A percentile compares a stretch with the other conserved stretches of the same genome.
phyloP scores from a whole-genome alignment of 768 basidiomycete species.

The Saitozyma sp. region DNA sequence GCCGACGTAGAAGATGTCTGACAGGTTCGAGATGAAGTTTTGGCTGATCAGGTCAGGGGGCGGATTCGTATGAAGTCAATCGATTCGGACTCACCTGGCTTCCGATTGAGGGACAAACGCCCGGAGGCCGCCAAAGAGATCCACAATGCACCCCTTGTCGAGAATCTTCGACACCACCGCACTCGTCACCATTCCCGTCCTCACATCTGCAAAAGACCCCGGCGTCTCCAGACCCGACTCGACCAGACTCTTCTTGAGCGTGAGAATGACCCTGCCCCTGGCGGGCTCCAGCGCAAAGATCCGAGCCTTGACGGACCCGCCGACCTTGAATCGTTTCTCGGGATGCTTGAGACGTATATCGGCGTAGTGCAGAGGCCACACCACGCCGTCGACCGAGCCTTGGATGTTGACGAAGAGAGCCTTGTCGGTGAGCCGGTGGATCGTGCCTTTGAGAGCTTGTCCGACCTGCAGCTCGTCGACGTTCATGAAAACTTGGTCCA shows the following conservation, averaged over 20 bases:
- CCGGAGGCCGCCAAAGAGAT: slow-evolving; percentile 85
- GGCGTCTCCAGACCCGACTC: slow-evolving; percentile 75
- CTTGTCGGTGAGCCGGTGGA: slow-evolving; percentile 78
- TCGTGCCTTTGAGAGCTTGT: slow-evolving; percentile 72
- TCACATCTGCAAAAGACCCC: slow-evolving; percentile 65
- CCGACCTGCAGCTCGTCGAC: slow-evolving; percentile 80
- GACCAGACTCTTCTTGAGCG: slow-evolving; percentile 85
- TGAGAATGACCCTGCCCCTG: slow-evolving; percentile 76
- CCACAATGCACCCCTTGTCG: slow-evolving; percentile 77
- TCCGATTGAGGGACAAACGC: slow-evolving; percentile 79
- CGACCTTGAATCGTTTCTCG: slow-evolving; percentile 81
- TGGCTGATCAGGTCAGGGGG: slow-evolving; percentile 59
- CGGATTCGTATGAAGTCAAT: not conserved
- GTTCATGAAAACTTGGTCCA: slow-evolving; percentile 83
- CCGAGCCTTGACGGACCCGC: slow-evolving; percentile 77
- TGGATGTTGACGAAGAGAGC: slow-evolving; percentile 82
- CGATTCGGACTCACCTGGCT: slow-evolving; percentile 63
- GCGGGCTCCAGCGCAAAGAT: slow-evolving; percentile 80
- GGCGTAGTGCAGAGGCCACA: slow-evolving; percentile 93
- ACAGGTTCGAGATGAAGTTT: slow-evolving; percentile 54
- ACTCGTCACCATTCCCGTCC: slow-evolving; percentile 70
- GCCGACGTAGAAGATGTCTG: slow-evolving; percentile 70
- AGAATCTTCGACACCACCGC: slow-evolving; percentile 81
- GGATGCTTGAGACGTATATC: slow-evolving; percentile 94
- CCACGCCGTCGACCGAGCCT: slow-evolving; percentile 83